A percentile compares a stretch with the other conserved stretches of the same genome.
Conservation (phyloP, 305 asterid species). For the Fraxinus albicans region DNA sequence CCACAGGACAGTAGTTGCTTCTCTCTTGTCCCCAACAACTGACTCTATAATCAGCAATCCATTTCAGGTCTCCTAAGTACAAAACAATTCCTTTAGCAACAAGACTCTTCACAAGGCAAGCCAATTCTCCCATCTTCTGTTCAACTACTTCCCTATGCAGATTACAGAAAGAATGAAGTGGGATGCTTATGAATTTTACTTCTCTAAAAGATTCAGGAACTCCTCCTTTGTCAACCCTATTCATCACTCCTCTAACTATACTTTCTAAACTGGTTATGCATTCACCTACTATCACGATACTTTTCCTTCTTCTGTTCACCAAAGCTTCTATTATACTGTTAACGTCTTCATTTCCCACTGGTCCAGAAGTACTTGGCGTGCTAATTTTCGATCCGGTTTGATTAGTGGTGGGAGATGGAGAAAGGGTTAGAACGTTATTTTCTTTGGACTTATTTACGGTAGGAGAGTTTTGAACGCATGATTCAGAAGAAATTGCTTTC, state of each 20-base stretch:
- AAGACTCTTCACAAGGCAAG: conserved; percentile 50
- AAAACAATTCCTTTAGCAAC: conserved; percentile 68
- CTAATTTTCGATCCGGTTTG: not conserved
- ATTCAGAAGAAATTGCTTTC: conserved; percentile 50
- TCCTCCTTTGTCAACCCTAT: conserved; percentile 47
- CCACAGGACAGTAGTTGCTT: conserved; percentile 67
- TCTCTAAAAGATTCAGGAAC: conserved; percentile 52
- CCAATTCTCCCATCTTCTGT: conserved; percentile 59
- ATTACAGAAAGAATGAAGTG: conserved; percentile 51
- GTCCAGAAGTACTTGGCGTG: conserved; percentile 18
- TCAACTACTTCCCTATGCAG: conserved; percentile 63
- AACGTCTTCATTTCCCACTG: conserved; percentile 50
- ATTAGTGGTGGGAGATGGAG: conserved; percentile 4
- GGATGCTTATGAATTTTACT: conserved; percentile 58
- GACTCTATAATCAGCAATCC: conserved; percentile 68
- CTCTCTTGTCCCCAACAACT: conserved; percentile 35
- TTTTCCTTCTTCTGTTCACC: conserved; percentile 31
- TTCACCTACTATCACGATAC: conserved; percentile 72
- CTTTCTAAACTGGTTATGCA: conserved; percentile 41
- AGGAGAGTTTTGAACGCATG: conserved; percentile 30
- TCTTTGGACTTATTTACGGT: conserved; percentile 20
- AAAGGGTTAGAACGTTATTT: conserved; percentile 16
- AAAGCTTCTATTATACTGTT: conserved; percentile 42
- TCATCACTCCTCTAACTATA: conserved; percentile 53
- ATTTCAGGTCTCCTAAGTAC: conserved; percentile 80